phyloP scores from a whole-genome alignment of 768 basidiomycete species.

The Naganishia antarctica region DNA sequence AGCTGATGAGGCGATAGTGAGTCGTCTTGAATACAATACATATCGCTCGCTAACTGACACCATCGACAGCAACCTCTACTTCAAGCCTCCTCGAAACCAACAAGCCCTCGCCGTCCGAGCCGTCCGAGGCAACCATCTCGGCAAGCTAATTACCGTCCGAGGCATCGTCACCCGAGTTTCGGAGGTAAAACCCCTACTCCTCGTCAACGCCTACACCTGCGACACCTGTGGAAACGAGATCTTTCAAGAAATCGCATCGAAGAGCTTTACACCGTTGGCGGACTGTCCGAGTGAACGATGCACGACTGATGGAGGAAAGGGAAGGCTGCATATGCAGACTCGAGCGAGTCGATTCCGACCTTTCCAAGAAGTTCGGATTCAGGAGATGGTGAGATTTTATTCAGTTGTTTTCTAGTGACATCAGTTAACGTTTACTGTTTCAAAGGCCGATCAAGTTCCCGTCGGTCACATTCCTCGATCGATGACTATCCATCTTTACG shows the following conservation, averaged over 20 bases:
- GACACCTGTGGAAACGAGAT: conserved; percentile 97
- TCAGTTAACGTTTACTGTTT: background rate
- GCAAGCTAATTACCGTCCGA: conserved; percentile 87
- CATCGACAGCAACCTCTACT: conserved; percentile 89
- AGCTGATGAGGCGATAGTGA: conserved; percentile 89
- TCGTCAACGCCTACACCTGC: conserved; percentile 97
- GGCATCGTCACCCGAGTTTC: conserved; percentile 98
- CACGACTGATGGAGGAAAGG: conserved; percentile 75
- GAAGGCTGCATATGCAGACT: conserved; percentile 95
- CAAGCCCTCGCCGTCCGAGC: conserved; percentile 76
- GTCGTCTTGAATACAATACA: conserved; percentile 48
- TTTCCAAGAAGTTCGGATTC: conserved; percentile 97
- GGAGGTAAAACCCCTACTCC: conserved; percentile 94
- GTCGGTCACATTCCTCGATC: conserved; percentile 98
- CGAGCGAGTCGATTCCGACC: conserved; percentile 93
- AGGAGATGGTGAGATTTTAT: conserved; percentile 74
- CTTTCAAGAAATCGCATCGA: conserved; percentile 92
- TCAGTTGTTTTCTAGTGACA: background rate
- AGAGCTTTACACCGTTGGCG: conserved; percentile 79
- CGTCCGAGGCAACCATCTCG: conserved; percentile 78
- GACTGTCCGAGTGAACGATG: conserved; percentile 87
- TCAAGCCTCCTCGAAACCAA: conserved; percentile 62
- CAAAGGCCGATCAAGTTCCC: conserved; percentile 93
- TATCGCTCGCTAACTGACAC: background rate
- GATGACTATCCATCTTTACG: conserved; percentile 93